Evolutionary conservation across 129 eudicot genomes (phyloP), one percentile per base, ranked within the genome.

Genomic region (Flaveria linearis): DNA sequence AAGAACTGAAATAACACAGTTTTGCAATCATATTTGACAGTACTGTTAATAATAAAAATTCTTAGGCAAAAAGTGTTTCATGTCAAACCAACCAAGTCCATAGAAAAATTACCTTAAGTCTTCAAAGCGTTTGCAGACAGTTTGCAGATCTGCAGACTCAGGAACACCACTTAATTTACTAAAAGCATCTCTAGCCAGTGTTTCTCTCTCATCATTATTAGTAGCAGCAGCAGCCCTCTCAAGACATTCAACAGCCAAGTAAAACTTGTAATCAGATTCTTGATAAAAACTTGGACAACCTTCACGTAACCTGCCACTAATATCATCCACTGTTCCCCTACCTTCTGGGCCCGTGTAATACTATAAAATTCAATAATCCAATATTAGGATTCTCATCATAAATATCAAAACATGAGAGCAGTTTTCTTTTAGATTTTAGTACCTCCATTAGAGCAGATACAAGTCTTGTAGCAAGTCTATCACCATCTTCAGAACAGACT

Each of bases 291-390:
- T 95, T n/a, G 99, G 99, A 71, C 99, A 95, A 17, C 96, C 96
- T 51, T 91, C 99, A 3, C 92, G 84, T 66, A 95, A 81, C 76
- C 91, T 89, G 5, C 88, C 91, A 77, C 99, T 95, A 36, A 91
- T 89, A 77, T 95, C 99, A 84, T 95, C 92, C 25, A 95, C 97
- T 16, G 96, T 95, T 75, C 97, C 99, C 92, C 97, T 89, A 49
- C 99, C 97, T 43, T 95, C 99, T 65, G 97, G 94, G 64, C 99
- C 96, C 68, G 97, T 95, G 83, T 95, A 95, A 80, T 87, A 89
- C 99, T 95, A 90, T 41, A 79, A 50, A 61, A 76, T 13, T 51
- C 72, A 91, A 82, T 22, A 22, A 75, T 58, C 16, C 36, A 47
- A 62, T 62, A 80, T 84, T 73, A 86, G 89, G 58, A 61, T 69